Conservation (phyloP, 345 rosid species). For the Pugionium cornutum region DNA sequence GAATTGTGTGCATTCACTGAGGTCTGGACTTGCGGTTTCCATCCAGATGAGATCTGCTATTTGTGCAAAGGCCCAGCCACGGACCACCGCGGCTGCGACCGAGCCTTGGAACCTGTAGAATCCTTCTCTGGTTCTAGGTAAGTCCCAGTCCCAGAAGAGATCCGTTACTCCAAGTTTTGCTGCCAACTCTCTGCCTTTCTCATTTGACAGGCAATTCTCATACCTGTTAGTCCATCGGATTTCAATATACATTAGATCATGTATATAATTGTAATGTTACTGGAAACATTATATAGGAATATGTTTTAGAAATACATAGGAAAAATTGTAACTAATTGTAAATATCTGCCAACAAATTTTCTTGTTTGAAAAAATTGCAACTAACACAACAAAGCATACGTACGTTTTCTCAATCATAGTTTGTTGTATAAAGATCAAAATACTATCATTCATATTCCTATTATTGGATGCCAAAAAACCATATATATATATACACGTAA, state of each 20-base stretch:
- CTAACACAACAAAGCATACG: too few species aligned
- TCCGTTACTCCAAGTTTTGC: slow-evolving; percentile 64
- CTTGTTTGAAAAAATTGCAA: too few species aligned
- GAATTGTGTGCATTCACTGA: slow-evolving; percentile 72
- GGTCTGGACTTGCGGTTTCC: slow-evolving; percentile 89
- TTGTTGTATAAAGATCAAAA: too few species aligned
- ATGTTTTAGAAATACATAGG: too few species aligned
- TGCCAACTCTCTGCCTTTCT: slow-evolving; percentile 71
- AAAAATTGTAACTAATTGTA: too few species aligned
- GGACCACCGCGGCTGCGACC: slow-evolving; percentile 75
- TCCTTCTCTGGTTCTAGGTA: slow-evolving; percentile 94
- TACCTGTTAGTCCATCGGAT: slow-evolving; percentile 27
- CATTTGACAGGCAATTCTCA: slow-evolving; percentile 70
- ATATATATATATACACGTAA: too few species aligned
- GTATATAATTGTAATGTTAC: not conserved
- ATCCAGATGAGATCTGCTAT: slow-evolving; percentile 87
- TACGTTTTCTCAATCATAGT: too few species aligned
- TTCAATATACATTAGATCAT: slow-evolving; percentile 11
- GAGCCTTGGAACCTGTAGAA: slow-evolving; percentile 92
- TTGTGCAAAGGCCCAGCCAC: slow-evolving; percentile 88
- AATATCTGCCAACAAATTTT: too few species aligned
- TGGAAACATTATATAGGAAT: too few species aligned
- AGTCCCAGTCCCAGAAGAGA: slow-evolving; percentile 98
- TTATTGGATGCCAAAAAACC: too few species aligned
- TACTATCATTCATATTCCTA: too few species aligned